Conservation (phyloP, 495 filamentous ascomycete species). For the Talaromyces proteolyticus region DNA sequence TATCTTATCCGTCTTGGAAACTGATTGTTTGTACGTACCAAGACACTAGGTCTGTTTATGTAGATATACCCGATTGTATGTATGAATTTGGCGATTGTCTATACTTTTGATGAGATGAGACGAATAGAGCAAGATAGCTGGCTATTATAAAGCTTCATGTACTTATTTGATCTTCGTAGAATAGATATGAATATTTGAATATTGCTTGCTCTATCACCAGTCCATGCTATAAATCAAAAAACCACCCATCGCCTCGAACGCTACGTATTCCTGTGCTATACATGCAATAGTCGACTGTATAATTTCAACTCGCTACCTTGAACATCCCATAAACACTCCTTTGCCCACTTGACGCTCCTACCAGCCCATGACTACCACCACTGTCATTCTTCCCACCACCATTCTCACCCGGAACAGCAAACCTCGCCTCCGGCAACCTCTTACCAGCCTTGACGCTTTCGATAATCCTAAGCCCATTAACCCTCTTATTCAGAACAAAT, state of each 20-base stretch:
- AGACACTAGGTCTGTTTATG: no score
- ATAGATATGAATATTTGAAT: no score
- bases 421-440: constrained; percentile 67
- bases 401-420: constrained; percentile 44
- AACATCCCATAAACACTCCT: constrained; percentile 54
- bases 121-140: no score
- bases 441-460: constrained; percentile 74
- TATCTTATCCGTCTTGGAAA: background rate
- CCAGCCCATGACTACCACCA: background rate
- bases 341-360: constrained; percentile 27
- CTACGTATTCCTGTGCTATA: no score
- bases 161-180: background rate
- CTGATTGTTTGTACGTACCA: constrained; percentile 1
- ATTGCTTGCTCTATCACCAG: no score
- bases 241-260: no score
- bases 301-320: no score
- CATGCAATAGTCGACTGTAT: no score
- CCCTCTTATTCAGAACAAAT: background rate
- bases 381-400: background rate
- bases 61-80: constrained; percentile 3
- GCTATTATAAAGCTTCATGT: no score
- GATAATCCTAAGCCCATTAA: constrained; percentile 46
- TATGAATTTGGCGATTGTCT: background rate
- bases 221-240: no score
- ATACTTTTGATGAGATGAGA: background rate